Conservation (phyloP, 495 filamentous ascomycete genomes). For the Hypoxylon fragiforme region DNA sequence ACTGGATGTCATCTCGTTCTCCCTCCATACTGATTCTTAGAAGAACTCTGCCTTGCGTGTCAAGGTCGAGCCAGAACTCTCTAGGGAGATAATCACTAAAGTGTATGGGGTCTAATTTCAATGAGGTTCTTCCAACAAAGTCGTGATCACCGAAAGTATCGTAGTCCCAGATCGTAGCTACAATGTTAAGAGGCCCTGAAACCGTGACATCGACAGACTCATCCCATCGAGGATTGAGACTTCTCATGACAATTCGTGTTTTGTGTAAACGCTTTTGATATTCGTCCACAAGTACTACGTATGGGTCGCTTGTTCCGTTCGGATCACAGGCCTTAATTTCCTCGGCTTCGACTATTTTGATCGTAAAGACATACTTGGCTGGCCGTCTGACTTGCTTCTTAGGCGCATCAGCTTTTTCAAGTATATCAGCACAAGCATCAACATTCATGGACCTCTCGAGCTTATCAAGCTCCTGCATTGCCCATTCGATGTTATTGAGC, state of each 20-base stretch:
- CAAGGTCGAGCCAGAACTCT: slow-evolving; percentile 96
- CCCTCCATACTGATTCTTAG: slow-evolving; percentile 97
- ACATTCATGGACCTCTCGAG: slow-evolving; percentile 89
- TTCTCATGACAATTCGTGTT: slow-evolving; percentile 88
- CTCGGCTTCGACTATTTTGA: slow-evolving; percentile 99
- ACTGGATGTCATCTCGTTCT: slow-evolving; percentile 96
- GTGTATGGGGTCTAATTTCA: slow-evolving; percentile 92
- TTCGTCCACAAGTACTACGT: slow-evolving; percentile 95
- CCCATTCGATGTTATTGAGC: slow-evolving; percentile 96
- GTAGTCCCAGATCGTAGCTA: slow-evolving; percentile 98
- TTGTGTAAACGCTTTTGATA: slow-evolving; percentile 97
- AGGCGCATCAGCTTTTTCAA: slow-evolving; percentile 63
- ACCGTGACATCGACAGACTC: slow-evolving; percentile 96
- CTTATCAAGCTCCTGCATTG: slow-evolving; percentile 84
- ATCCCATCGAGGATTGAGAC: slow-evolving; percentile 96
- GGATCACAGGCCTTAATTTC: slow-evolving; percentile 97
- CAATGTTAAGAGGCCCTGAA: slow-evolving; percentile 85
- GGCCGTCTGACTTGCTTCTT: slow-evolving; percentile 58
- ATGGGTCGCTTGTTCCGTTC: slow-evolving; percentile 91
- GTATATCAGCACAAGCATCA: slow-evolving; percentile 86
- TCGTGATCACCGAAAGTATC: slow-evolving; percentile 97
- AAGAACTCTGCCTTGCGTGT: slow-evolving; percentile 89
- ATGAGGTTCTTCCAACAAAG: slow-evolving; percentile 89
- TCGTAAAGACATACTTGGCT: slow-evolving; percentile 93
- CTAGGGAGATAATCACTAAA: slow-evolving; percentile 94